Evolutionary conservation across 2,329 filamentous ascomycete species (phyloP), one percentile per base, ranked within the genome.

Genomic region (Penicillium sp.): DNA sequence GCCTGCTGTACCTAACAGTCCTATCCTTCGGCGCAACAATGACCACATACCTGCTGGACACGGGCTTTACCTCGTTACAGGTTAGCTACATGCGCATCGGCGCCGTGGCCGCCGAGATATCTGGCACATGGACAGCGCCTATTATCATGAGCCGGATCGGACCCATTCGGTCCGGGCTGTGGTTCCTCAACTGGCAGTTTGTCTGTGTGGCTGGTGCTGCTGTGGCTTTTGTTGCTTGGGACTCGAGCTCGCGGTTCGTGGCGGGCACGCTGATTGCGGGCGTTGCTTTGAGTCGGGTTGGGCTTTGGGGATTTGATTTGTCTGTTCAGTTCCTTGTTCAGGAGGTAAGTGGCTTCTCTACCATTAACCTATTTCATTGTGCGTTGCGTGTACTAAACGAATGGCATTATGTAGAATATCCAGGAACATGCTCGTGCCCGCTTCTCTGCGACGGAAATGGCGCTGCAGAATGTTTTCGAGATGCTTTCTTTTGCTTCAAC

Each of bases 121-220:
- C 76, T 17, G 81, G 81, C 12, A 85, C 83, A 2, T 77, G 82
- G 64, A 70, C 81, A 8, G 82, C 82, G 0, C 82, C 83, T 0
- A 66, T 75, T 17, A 72, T 81, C 5, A 81, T 84, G 68, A 70
- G 72, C 2, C 74, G 72, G 39, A 81, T 88, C 39, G 85, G 86
- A 0, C 75, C 81, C 1, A 77, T 90, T 8, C 78, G 89, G n/a
- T 80, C 83, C 0, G 89, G 89, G 0, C 78, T 91, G 3, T 92
- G 89, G 89, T 86, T 85, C 61, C 68, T 88, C 10, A 86, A 82
- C 55, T 89, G 86, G 83, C 88, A 91, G 68, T 77, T 88, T n/a
- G 56, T 77, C 3, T 86, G 81, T 63, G 74, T 87, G 5, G 76
- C 75, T 1, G 75, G 70, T 0, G 64, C 68, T 2, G 69, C 78